Evolutionary conservation across 768 basidiomycete genomes (phyloP), one percentile per base, ranked within the genome.

Genomic region (Mycena albidolilacea): DNA sequence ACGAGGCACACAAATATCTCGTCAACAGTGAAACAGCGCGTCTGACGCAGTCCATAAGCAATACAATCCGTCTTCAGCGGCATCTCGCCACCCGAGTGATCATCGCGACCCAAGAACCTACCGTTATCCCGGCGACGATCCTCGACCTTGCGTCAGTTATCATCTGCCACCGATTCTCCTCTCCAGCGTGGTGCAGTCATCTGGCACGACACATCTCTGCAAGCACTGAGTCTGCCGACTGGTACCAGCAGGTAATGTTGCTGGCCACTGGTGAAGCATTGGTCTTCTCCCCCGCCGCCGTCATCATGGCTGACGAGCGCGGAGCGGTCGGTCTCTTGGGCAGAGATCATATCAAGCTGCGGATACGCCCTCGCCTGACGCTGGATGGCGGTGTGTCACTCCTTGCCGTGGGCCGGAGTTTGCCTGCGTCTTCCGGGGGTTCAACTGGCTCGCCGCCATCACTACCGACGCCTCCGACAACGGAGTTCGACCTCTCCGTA

Each of bases 1-100:
- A 89, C 57, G 89, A 89, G 61, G 89, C 89, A 0, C 89, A 90
- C 77, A 67, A 90, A 87, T 90, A 90, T 65, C 82, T 90, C 0
- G 73, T 82, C 0, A 79, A 79, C 67, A 83, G 76, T 44, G 63
- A 79, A 3, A 78, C 81, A 0, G 77, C 83, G 0, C 86, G 87
- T 0, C 81, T 90, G 5, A 87, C 87, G 1, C 83, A 84, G 17
- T 83, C 84, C 12, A 66, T 90, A 39, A 76, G 86, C 50, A 84
- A 86, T 9, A 79, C 89, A 6, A 85, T 87, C n/a, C 83, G 88
- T 1, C 86, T 88, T 65, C 89, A 90, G 65, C 84, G 88, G 3
- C 88, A 90, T 73, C 78, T 87, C 54, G 30, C 30, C 30, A 30
- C 30, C 30, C 30, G 30, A 30, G 30, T 30, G 30, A 30, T 30